These are phyloP conservation scores for Chenopodium formosanum DNA, from an alignment of 148 eudicot species.

Conservation along the genomic window DNA sequence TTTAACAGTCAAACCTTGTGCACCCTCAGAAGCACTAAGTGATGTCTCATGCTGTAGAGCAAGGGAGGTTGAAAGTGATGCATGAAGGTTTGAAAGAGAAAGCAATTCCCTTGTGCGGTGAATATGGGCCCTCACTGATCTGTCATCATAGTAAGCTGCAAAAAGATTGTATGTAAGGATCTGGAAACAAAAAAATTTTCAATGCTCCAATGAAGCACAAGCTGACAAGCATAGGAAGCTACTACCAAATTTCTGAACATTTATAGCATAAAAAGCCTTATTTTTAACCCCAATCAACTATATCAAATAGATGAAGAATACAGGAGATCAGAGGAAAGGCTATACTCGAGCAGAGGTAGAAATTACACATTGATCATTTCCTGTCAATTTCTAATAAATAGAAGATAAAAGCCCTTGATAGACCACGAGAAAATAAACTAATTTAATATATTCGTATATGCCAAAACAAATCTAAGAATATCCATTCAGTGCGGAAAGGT, in stretches of 20 bases:
- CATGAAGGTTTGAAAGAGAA: conserved; percentile 80
- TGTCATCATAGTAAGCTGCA: conserved; percentile 93
- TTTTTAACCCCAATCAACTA: too few relatives aligned
- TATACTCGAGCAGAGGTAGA: neutral
- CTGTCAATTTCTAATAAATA: neutral
- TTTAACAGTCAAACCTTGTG: conserved; percentile 52
- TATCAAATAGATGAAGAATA: too few relatives aligned
- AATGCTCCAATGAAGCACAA: neutral
- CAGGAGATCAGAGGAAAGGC: neutral
- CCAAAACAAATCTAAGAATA: neutral
- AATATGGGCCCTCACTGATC: conserved; percentile 94
- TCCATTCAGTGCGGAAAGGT: neutral
- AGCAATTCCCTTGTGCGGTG: conserved; percentile 93
- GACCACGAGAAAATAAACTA: neutral
- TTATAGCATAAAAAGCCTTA: neutral
- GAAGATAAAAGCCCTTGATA: neutral
- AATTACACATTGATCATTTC: neutral
- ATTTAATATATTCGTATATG: neutral
- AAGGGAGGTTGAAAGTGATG: conserved; percentile 86
- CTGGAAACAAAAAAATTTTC: neutral
- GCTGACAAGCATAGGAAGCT: neutral
- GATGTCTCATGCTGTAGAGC: conserved; percentile 78
- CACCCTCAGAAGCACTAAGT: conserved; percentile 45
- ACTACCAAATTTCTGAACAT: neutral
- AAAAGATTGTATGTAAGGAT: conserved; percentile 23